Evolutionary conservation across 176 grass and related monocot species (phyloP), one percentile per base, ranked within the genome.

Genomic region (Tillandsia leiboldiana): DNA sequence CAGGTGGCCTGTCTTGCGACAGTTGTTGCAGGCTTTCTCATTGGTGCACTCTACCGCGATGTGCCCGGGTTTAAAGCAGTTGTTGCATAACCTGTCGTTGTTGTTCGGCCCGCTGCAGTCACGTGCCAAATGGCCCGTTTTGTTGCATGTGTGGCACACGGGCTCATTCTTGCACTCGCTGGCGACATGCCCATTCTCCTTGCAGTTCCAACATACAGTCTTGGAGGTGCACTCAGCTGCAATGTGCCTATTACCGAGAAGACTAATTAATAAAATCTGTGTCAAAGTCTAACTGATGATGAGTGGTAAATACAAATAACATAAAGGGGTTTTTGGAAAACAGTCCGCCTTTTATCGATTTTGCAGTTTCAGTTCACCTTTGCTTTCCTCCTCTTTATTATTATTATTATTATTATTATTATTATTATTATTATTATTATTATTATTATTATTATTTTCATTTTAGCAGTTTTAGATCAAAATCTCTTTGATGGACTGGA

Each of bases 191-290:
- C 93, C 88, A 64, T 72, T 67, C 62, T 96, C 77, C 66, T 91
- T 92, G 81, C 89, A 97, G 77, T 97, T 97, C 89, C 89, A 97
- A 72, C 94, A 97, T 70, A 92, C 56, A 50, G 87, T 91, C 73
- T 69, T 48, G 9, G 77, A 82, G 17, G 86, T 86, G 82, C 94
- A 97, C 79, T 90, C 84, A 61, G 84, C 86, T 74, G 84, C 81
- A 2, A 90, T 81, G 73, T 97, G 94, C 51, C 94, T 96, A 64
- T 67, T 67, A 29, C 33, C 61, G 24, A 51, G 9, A 63, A 62
- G 50, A 27, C 13, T 4, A 28, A 49, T 23, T 51, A 72, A 3
- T 14, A 72, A 48, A 17, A 48, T 2, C 18, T 12, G 20, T 48
- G 11, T 11, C 9, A 20, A 53, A 20, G 1, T 49, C 51, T 67